Base-by-base conservation (phyloP, 2,329 filamentous ascomycete species). In the Hypoxylon sp. region DNA sequence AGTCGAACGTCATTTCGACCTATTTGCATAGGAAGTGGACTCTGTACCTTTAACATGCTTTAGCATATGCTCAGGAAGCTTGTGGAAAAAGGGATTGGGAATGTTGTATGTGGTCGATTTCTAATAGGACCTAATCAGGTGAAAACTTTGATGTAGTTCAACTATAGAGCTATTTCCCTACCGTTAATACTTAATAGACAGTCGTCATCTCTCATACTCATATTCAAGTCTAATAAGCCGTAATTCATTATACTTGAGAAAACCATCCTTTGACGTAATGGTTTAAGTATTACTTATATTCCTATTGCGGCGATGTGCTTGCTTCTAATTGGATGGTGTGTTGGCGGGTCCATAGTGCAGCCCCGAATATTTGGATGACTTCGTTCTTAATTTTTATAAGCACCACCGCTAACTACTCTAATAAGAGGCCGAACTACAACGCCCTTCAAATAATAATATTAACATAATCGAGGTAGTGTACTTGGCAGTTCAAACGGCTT, bases 1-100 rank as follows among this genome's bases (percentile, higher is more conserved):
- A 43, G 53, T 73, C 19, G 65, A 72, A 48, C 49, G 61, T n/a
- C 74, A 73, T 70, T 76, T 78, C 62, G 72, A 76, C 69, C 65
- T 78, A 36, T 63, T 74, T 63, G 63, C 49, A 70, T 77, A 70
- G 63, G 13, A 55, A 19, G 48, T 30, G 52, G 55, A 36, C 38
- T 51, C 23, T 25, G 28, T 30, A 45, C 13, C 34, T 53, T 52
- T 23, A 17, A 30, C 25, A 50, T 63, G 51, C 65, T 63, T 62
- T 51, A 46, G 53, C 30, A 60, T 58, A 38, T 67, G 49, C 46
- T 57, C 49, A 34, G 48, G 17, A 32, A 14, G 32, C 38, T 19
- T 32, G 38, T 48, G 46, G 25, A 52, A 38, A 38, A 48, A 58
- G 57, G 61, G 25, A 46, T 52, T 63, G 59, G 65, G 30, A 51